Evolutionary conservation across 306 rosid genomes (phyloP), one percentile per base, ranked within the genome.

Genomic region (Lathyrus aphaca): DNA sequence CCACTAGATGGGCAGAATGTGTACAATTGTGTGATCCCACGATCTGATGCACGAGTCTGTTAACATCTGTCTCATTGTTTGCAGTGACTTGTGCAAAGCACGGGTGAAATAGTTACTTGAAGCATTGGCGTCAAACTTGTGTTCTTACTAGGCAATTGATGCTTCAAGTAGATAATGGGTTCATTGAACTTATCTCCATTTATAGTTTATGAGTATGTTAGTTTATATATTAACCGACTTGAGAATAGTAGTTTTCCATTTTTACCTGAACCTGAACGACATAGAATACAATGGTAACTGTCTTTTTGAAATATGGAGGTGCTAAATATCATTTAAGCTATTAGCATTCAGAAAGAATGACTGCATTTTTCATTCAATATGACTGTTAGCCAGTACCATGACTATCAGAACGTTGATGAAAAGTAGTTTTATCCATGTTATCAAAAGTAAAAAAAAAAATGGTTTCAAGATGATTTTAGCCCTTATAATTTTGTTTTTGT

Each of bases 231-330:
- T 21, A 14, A 46, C 23, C 54, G 39, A 69, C 64, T 53, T 2
- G n/a, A 68, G 64, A 50, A 35, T 66, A 32, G 27, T 46, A 54
- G 74, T 35, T 69, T 25, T 55, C 29, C 51, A 53, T 21, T 68
- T 51, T 51, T 21, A 18, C 63, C 38, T 19, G 50, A 37, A 51
- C 13, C 23, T 37, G 49, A 18, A 21, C 38, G 43, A 13, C 63
- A 51, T 37, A 68, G 19, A 51, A 68, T 68, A 50, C 16, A 66
- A 32, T 29, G 32, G 14, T 51, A 38, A 12, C 16, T 8, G 39
- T 68, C 49, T 53, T 68, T 48, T 30, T 17, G 8, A 32, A 49
- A 49, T 49, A 68, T 51, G 61, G 50, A 38, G 53, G 53, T 8
- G 15, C 27, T 69, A n/a, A 13, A 21, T 69, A 39, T 38, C 42